phyloP scores from a whole-genome alignment of 768 basidiomycete genomes.

The Amanita exitialis region DNA sequence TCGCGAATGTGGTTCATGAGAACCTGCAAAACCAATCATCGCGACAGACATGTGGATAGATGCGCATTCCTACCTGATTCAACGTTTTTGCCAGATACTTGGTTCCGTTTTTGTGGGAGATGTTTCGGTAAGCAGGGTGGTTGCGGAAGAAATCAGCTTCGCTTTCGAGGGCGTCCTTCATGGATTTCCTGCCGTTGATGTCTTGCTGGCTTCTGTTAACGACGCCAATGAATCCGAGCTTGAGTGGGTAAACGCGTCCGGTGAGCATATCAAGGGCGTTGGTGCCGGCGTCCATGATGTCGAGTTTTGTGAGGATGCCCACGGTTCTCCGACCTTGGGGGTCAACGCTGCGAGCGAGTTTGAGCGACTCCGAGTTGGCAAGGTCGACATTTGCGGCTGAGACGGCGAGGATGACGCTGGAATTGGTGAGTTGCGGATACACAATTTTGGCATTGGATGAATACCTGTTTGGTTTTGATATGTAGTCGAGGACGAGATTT shows the following conservation, averaged over 20 bases:
- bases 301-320: conserved; percentile 93
- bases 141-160: conserved; percentile 88
- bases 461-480: conserved; percentile 95
- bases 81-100: conserved; percentile 88
- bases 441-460: not conserved
- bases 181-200: conserved; percentile 79
- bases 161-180: conserved; percentile 74
- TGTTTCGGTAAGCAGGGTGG: conserved; percentile 89
- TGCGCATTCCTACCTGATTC: conserved; percentile 59
- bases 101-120: conserved; percentile 97
- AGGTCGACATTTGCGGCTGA: conserved; percentile 98
- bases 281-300: conserved; percentile 98
- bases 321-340: conserved; percentile 95
- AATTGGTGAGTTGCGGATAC: not conserved
- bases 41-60: not conserved
- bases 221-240: conserved; percentile 96
- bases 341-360: conserved; percentile 92
- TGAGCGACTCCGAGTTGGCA: conserved; percentile 96
- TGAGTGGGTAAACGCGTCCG: conserved; percentile 94
- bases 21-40: conserved; percentile 37
- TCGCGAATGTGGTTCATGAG: conserved; percentile 97
- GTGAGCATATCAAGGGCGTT: conserved; percentile 50
- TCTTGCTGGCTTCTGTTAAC: conserved; percentile 98
- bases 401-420: conserved; percentile 90
- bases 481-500: conserved; percentile 89